Evolutionary conservation across 73 alveolate genomes (phyloP).

Genomic region (Paramecium octaurelia): DNA sequence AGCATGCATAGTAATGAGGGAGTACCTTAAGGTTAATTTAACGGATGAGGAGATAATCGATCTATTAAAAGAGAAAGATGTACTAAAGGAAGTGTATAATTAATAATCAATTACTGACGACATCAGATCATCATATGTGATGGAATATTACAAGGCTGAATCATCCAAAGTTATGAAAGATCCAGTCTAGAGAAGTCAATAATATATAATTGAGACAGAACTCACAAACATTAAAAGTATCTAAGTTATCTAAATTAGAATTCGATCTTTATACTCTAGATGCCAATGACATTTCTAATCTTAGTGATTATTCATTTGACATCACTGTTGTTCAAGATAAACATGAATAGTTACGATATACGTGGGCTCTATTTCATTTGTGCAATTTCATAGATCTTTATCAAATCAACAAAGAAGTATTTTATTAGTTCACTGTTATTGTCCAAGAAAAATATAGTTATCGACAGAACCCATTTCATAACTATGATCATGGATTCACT

Average conservation of each 20-base stretch:
- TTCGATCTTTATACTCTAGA: conserved; percentile 2
- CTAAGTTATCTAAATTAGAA: neutral
- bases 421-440: neutral
- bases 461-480: conserved; percentile 54
- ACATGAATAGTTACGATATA: conserved; percentile 4
- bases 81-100: neutral
- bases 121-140: conserved; percentile 36
- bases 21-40: neutral
- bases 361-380: conserved; percentile 38
- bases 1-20: neutral
- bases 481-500: conserved; percentile 58
- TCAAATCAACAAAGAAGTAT: conserved; percentile 44
- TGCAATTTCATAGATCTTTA: conserved; percentile 36
- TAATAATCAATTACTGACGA: neutral
- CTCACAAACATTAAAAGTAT: conserved; percentile 22
- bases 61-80: neutral
- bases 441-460: conserved; percentile 46
- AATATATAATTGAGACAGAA: neutral
- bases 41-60: conserved; percentile 18
- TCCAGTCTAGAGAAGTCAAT: neutral
- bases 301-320: conserved; percentile 39
- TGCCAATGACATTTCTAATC: conserved; percentile 9
- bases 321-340: neutral
- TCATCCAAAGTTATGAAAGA: neutral
- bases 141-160: conserved; percentile 46